Conservation (phyloP, 148 eudicot genomes). For the Cornus suecica region DNA sequence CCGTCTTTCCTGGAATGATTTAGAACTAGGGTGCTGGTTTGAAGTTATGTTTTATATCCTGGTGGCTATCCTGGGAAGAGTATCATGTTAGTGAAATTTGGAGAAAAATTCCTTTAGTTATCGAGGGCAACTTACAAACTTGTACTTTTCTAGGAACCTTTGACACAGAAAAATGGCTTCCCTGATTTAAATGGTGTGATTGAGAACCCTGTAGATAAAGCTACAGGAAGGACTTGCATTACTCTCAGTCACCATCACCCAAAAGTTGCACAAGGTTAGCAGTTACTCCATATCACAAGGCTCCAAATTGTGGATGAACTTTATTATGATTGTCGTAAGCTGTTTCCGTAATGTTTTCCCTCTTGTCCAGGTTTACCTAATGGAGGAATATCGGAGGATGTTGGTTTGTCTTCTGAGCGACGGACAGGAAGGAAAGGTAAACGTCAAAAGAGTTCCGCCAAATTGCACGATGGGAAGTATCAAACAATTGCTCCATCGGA, state of each 20-base stretch:
- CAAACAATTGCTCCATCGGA: conserved; percentile 34
- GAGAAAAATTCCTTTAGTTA: conserved; percentile 1
- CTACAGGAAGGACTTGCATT: conserved; percentile 17
- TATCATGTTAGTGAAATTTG: neutral
- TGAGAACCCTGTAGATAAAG: conserved; percentile 23
- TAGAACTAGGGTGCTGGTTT: neutral
- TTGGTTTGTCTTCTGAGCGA: conserved; percentile 35
- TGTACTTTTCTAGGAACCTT: conserved; percentile 33
- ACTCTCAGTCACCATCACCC: conserved; percentile 11
- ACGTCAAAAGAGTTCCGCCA: conserved; percentile 50
- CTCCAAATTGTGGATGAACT: neutral
- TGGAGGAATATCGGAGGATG: conserved; percentile 38
- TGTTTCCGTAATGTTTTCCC: neutral
- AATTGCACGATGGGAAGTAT: conserved; percentile 38
- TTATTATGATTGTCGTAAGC: neutral
- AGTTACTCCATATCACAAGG: conserved; percentile 2
- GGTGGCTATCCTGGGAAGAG: neutral
- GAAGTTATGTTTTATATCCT: neutral
- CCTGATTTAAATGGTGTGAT: conserved; percentile 28
- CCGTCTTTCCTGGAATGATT: neutral
- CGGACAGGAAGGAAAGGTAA: conserved; percentile 61
- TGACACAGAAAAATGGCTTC: conserved; percentile 33
- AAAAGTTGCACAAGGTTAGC: conserved; percentile 25
- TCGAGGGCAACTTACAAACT: neutral
- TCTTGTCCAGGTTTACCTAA: conserved; percentile 43